Percentiles rank a stretch among this genome's conserved stretches.
Conservation (phyloP, 2,329 filamentous ascomycete genomes). For the Aspergillus carbonarius region DNA sequence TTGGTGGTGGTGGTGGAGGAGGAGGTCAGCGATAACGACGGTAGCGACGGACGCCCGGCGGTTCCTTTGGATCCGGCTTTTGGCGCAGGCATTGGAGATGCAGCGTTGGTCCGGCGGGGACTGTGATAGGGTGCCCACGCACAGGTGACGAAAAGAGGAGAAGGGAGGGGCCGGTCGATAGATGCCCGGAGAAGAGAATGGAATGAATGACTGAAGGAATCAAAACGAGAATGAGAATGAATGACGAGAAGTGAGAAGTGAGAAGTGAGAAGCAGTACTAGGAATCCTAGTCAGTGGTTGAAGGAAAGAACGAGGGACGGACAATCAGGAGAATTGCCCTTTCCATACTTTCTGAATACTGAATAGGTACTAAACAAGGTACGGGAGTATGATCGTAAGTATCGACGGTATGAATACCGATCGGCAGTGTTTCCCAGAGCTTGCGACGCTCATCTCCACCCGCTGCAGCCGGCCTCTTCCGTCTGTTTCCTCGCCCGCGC, state of each 20-base stretch:
- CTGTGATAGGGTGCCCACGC: constrained; percentile 13
- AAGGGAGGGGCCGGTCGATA: neutral
- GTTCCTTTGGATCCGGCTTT: constrained; percentile 14
- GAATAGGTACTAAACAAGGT: neutral
- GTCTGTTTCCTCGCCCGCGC: neutral
- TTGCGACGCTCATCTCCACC: constrained; percentile 20
- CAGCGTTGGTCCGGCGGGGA: constrained; percentile 5
- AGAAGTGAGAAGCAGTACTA: neutral
- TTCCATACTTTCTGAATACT: neutral
- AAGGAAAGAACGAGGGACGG: neutral
- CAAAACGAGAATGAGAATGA: neutral
- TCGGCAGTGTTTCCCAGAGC: constrained; percentile 4
- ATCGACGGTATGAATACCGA: neutral
- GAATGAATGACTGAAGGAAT: neutral
- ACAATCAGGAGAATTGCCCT: constrained; percentile 1
- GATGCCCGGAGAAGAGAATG: neutral
- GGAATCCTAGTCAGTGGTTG: neutral
- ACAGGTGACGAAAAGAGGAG: constrained; percentile 5
- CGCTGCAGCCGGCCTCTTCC: neutral
- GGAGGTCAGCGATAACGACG: constrained; percentile 11
- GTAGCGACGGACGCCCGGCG: constrained; percentile 15
- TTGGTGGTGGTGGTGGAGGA: constrained; percentile 7
- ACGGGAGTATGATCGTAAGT: no score
- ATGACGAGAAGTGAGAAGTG: constrained; percentile 1
- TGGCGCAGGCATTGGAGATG: constrained; percentile 20